These are phyloP conservation scores for Zygosaccharomyces kombuchaensis DNA, from an alignment of 805 yeast species.

Conservation along the genomic window DNA sequence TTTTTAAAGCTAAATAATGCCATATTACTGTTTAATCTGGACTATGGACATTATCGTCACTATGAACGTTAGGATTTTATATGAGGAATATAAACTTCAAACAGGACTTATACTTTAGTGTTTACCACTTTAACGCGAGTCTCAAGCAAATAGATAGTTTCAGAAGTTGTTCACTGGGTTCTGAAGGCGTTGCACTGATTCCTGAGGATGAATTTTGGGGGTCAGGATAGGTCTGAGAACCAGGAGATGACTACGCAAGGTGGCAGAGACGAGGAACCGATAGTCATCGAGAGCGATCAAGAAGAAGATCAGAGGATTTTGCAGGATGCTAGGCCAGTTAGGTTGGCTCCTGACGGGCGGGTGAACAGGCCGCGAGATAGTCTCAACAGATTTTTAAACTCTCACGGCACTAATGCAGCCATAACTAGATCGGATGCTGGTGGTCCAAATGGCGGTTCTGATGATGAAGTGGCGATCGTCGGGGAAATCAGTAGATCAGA, in stretches of 20 bases:
- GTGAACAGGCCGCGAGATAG: slow-evolving; percentile 19
- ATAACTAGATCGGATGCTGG: not conserved
- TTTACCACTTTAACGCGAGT: not conserved
- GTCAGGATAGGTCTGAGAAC: not conserved
- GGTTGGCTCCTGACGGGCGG: slow-evolving; percentile 16
- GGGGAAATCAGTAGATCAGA: slow-evolving; percentile 15
- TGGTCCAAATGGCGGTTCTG: slow-evolving; percentile 2
- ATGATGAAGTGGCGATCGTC: slow-evolving; percentile 23
- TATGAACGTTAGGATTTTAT: not conserved
- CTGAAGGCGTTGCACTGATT: not conserved
- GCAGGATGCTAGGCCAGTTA: slow-evolving; percentile 12
- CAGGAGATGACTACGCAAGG: not conserved
- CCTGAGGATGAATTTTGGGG: slow-evolving; percentile 4
- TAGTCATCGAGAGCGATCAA: slow-evolving; percentile 30
- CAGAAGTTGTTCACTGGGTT: not conserved
- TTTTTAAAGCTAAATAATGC: not conserved
- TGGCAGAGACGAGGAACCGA: slow-evolving; percentile 13
- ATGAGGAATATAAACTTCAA: not conserved
- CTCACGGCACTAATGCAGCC: slow-evolving; percentile 10
- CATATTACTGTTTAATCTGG: not conserved
- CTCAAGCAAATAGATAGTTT: not conserved
- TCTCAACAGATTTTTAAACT: slow-evolving; percentile 16
- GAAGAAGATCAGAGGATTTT: slow-evolving; percentile 25
- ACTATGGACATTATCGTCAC: not conserved
- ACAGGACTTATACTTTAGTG: not conserved